Base-by-base conservation (phyloP, 352 stramenopile genomes). In the Phytopythium sindhum region DNA sequence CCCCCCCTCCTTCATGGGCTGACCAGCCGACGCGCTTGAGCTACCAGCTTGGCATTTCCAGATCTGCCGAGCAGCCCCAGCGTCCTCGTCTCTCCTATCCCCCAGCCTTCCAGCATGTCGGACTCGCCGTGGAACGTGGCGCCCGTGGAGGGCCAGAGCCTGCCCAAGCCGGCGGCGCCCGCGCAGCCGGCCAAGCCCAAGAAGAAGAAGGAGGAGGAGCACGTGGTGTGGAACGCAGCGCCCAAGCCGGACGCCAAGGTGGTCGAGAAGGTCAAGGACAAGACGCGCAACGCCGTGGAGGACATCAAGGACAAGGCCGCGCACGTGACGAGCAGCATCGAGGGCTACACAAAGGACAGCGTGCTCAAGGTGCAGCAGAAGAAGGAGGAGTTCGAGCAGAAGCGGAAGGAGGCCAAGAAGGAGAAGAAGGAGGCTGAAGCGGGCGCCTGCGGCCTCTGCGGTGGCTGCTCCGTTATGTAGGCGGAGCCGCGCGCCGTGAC, bases 321-420 rank as follows among this genome's bases (percentile, higher is more conserved):
- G 51, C 74, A 83, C 65, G 65, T 80, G 28, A 72, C 70, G 33
- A 77, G 68, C 63, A 77, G 65, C 64, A 69, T 89, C 15, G 79
- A 88, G 62, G 76, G 80, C 56, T 91, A 91, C 79, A 76, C 86
- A 61, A 89, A 86, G 61, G 77, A 83, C 56, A 91, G 82, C 45
- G 75, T 91, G 29, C 74, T 72, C 42, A 83, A 86, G 72, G 68
- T 76, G 31, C 84, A 87, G 75, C 73, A 84, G 63, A 72, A 75
- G 35, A 79, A 77, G 62, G 72, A 77, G 59, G 70, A 72, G 56
- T 58, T 70, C n/a, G 75, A 86, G 63, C 72, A 80, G 70, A 73
- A 72, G 55, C 73, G 78, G 68, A 73, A 87, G 55, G 70, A 77
- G 51, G 78, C 77, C 42, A 79, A 77, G 73, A 23, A 35, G 31